Conservation (phyloP, 352 stramenopile genomes). For the Globisporangium megalacanthum region DNA sequence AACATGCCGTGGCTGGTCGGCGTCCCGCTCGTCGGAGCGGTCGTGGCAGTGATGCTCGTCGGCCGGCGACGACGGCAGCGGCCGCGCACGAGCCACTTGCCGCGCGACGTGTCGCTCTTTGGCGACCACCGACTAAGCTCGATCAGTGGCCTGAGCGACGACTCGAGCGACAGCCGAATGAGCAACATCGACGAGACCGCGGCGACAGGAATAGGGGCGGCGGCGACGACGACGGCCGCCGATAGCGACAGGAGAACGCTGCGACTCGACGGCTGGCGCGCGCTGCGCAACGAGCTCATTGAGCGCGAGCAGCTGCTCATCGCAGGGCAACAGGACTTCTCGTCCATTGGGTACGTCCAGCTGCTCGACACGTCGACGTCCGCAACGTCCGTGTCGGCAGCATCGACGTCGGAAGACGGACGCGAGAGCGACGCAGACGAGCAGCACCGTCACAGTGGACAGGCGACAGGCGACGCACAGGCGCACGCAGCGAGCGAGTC, state of each 20-base stretch:
- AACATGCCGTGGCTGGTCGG: slow-evolving; percentile 33
- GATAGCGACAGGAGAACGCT: background rate
- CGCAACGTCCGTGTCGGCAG: slow-evolving; percentile 1
- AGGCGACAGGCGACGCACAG: background rate
- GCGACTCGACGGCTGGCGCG: slow-evolving; percentile 54
- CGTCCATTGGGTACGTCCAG: slow-evolving; percentile 35
- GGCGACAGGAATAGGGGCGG: too few relatives aligned
- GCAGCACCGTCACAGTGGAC: background rate
- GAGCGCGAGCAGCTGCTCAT: slow-evolving; percentile 43
- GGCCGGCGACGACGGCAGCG: slow-evolving; percentile 24
- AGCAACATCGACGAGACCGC: slow-evolving; percentile 4
- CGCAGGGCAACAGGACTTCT: slow-evolving; percentile 28
- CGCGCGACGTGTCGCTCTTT: slow-evolving; percentile 17
- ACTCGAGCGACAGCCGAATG: slow-evolving; percentile 10
- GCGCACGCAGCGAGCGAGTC: background rate
- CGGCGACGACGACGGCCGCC: background rate
- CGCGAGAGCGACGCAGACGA: slow-evolving; percentile 10
- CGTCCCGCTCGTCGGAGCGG: slow-evolving; percentile 35
- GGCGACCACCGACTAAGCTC: slow-evolving; percentile 5
- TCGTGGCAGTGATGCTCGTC: slow-evolving; percentile 31
- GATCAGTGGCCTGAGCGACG: slow-evolving; percentile 5
- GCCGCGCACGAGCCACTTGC: slow-evolving; percentile 9
- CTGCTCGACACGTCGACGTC: slow-evolving; percentile 36
- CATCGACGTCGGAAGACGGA: slow-evolving; percentile 5
- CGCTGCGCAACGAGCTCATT: slow-evolving; percentile 43